Evolutionary conservation across 73 alveolate species (phyloP).

Genomic region (Tetrahymena malaccensis): DNA sequence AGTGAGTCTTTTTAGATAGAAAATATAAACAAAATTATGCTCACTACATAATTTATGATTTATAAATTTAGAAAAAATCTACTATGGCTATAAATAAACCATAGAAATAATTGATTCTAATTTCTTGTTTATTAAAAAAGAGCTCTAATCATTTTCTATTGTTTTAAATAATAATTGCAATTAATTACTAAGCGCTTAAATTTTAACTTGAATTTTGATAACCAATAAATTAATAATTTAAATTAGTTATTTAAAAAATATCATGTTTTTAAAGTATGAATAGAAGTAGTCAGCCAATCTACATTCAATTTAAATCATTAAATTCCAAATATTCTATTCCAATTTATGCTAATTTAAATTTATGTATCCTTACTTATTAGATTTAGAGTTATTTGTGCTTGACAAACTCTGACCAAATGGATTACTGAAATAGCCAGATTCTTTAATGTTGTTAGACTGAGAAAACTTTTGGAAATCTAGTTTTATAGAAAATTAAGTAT

Average conservation of each 20-base stretch:
- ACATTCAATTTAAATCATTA: too few relatives aligned
- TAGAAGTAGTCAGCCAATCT: not conserved
- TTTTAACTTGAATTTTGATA: not conserved
- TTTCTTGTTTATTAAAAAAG: not conserved
- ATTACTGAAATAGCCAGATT: not conserved
- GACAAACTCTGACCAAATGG: not conserved
- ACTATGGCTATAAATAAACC: not conserved
- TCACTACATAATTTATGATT: too few relatives aligned
- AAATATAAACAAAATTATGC: too few relatives aligned
- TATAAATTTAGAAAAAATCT: not conserved
- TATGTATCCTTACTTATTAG: not conserved
- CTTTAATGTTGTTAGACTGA: not conserved
- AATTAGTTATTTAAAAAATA: too few relatives aligned
- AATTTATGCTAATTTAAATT: not conserved
- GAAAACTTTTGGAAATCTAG: not conserved
- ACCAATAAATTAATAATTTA: not conserved
- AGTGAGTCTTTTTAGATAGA: not conserved
- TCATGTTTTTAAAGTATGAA: too few relatives aligned
- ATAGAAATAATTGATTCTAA: not conserved
- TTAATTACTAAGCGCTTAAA: not conserved
- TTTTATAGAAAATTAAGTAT: not conserved
- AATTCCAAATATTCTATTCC: not conserved
- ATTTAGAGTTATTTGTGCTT: not conserved
- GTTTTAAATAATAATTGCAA: not conserved
- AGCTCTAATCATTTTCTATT: not conserved